Evolutionary conservation across 257 asterid genomes (phyloP).

Genomic region (Paraleonurus japonicus): DNA sequence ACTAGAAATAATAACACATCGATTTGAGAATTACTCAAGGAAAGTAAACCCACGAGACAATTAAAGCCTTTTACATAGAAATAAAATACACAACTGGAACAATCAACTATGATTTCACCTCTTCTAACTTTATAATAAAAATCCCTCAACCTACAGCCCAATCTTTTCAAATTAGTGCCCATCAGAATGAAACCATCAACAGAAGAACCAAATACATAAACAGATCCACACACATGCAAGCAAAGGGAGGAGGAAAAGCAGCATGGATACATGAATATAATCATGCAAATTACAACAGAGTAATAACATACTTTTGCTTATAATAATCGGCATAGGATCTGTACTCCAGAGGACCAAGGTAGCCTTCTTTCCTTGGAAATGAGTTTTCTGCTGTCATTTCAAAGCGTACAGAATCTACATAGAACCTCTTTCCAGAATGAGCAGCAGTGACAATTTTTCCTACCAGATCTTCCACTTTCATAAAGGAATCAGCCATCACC

Average conservation of each 20-base stretch:
- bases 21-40: background rate
- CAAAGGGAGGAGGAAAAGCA: conserved; percentile 14
- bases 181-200: conserved; percentile 1
- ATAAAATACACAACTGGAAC: conserved; percentile 1
- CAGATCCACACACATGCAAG: conserved; percentile 2
- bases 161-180: background rate
- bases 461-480: conserved; percentile 58
- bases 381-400: conserved; percentile 97
- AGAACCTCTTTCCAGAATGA: conserved; percentile 98
- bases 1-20: background rate
- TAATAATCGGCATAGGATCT: conserved; percentile 95
- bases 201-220: conserved; percentile 11
- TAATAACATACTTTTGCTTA: conserved; percentile 77
- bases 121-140: background rate
- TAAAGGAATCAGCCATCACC: conserved; percentile 81
- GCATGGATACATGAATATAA: background rate
- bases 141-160: background rate
- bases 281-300: conserved; percentile 17
- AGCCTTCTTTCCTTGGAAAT: conserved; percentile 98
- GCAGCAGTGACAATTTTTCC: conserved; percentile 96
- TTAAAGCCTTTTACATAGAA: background rate
- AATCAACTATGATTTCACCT: background rate
- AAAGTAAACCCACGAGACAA: conserved; percentile 1
- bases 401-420: conserved; percentile 84
- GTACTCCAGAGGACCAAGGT: conserved; percentile 97